Evolutionary conservation across 2,329 filamentous ascomycete species (phyloP), one percentile per base, ranked within the genome.

Genomic region (Trichoderma simmonsii): DNA sequence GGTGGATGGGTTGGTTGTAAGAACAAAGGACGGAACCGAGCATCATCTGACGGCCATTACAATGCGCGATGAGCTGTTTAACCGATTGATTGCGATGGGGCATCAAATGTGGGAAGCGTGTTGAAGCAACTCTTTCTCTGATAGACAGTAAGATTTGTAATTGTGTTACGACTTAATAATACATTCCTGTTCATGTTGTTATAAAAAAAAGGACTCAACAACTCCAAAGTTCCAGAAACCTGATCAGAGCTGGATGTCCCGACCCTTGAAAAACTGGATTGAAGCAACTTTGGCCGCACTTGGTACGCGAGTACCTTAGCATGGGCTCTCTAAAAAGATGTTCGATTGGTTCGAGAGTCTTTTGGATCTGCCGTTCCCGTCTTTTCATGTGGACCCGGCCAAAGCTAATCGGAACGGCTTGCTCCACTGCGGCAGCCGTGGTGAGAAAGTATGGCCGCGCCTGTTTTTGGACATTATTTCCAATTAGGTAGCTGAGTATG

Each of bases 21-120:
- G 83, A 30, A 89, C 89, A n/a, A 84, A 84, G 69, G 81, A 81
- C 15, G 88, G 91, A 0, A 82, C 87, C 18, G 83, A 82, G 66
- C 87, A 86, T 72, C 87, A 88, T 67, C 80, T 96, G 2, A 97
- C 92, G 7, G 93, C 93, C 1, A 86, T 95, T 79, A 85, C 88
- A 34, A 82, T 92, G 77, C 82, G 93, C 51, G 92, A 96, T 76
- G 92, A 95, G 81, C 79, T 97, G 56, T 96, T 96, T 78, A 96
- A 96, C 82, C 88, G 93, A 18, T 79, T 95, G 70, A 83, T 94
- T 71, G 89, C 92, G 2, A 92, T 95, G 82, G 92, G 92, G 1
- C 87, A 87, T 15, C 93, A 96, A 85, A 94, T 94, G 85, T 96
- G 93, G 93, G 92, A 94, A 83, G 87, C 87, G 24, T 72, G 66